These are phyloP conservation scores for Fusarium coicis DNA, from an alignment of 2,329 filamentous ascomycete species.

Conservation along the genomic window DNA sequence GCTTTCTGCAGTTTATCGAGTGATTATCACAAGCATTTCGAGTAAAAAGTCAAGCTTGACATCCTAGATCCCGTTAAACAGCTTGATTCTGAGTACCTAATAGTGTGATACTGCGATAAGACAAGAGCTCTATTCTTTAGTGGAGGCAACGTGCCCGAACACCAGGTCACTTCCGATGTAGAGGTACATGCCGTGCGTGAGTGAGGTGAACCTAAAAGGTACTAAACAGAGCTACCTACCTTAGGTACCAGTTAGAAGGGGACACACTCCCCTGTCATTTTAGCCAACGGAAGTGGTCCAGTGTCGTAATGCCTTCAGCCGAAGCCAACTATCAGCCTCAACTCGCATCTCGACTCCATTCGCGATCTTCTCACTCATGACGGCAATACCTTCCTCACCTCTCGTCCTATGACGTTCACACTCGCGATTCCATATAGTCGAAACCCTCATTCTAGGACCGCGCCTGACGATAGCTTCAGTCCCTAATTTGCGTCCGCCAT, in stretches of 20 bases:
- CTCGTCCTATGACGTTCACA: conserved; percentile 42
- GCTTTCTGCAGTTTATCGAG: background rate
- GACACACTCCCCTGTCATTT: conserved; percentile 25
- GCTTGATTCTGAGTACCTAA: background rate
- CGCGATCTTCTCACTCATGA: conserved; percentile 40
- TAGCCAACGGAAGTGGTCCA: conserved; percentile 24
- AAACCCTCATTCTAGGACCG: conserved; percentile 21
- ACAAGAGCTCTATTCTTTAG: background rate
- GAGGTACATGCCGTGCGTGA: background rate
- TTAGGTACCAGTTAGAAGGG: background rate
- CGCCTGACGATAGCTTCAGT: conserved; percentile 43
- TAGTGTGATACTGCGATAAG: background rate
- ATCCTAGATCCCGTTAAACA: background rate
- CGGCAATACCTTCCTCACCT: conserved; percentile 35
- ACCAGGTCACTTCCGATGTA: background rate
- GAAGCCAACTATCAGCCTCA: conserved; percentile 39
- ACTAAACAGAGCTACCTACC: background rate
- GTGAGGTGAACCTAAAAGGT: background rate
- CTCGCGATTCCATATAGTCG: conserved; percentile 19
- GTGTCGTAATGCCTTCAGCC: conserved; percentile 40
- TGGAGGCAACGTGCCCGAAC: background rate
- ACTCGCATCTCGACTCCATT: conserved; percentile 37
- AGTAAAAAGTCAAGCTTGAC: background rate
- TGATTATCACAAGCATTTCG: background rate
- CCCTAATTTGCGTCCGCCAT: conserved; percentile 71